Conservation (phyloP, 2,329 filamentous ascomycete species). For the Hypocrella siamensis region DNA sequence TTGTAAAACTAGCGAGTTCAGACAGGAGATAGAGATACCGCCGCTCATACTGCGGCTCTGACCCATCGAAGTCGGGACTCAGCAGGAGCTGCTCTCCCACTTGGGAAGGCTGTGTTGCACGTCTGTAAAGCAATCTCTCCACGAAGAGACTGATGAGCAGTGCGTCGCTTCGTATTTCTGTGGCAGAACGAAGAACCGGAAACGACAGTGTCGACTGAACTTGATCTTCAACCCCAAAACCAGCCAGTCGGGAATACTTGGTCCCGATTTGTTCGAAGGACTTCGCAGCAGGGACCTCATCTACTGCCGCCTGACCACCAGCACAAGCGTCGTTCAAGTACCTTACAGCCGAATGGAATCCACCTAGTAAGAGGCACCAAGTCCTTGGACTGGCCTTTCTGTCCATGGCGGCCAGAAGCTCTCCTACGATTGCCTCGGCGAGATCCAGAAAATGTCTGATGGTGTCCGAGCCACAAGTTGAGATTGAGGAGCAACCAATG, state of each 20-base stretch:
- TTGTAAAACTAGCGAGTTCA: slow-evolving; percentile 18
- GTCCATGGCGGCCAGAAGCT: slow-evolving; percentile 21
- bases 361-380: slow-evolving; percentile 22
- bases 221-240: slow-evolving; percentile 5
- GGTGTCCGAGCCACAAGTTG: slow-evolving; percentile 7
- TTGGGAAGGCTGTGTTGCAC: slow-evolving; percentile 15
- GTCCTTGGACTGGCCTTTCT: slow-evolving; percentile 14
- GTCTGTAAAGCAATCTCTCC: slow-evolving; percentile 24
- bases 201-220: slow-evolving; percentile 1
- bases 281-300: slow-evolving; percentile 7
- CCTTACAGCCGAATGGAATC: slow-evolving; percentile 17
- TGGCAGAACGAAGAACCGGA: slow-evolving; percentile 7
- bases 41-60: slow-evolving; percentile 12
- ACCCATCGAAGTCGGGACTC: slow-evolving; percentile 15
- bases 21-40: slow-evolving; percentile 21
- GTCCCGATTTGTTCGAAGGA: slow-evolving; percentile 6
- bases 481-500: slow-evolving; percentile 27
- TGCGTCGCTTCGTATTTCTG: slow-evolving; percentile 19
- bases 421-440: slow-evolving; percentile 16
- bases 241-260: slow-evolving; percentile 14
- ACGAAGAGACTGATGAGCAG: slow-evolving; percentile 21
- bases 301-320: slow-evolving; percentile 7
- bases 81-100: slow-evolving; percentile 12
- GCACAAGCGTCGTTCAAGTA: slow-evolving; percentile 26
- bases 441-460: slow-evolving; percentile 26